Evolutionary conservation across 2,329 filamentous ascomycete species (phyloP).

Genomic region (Epichloe uncinata): DNA sequence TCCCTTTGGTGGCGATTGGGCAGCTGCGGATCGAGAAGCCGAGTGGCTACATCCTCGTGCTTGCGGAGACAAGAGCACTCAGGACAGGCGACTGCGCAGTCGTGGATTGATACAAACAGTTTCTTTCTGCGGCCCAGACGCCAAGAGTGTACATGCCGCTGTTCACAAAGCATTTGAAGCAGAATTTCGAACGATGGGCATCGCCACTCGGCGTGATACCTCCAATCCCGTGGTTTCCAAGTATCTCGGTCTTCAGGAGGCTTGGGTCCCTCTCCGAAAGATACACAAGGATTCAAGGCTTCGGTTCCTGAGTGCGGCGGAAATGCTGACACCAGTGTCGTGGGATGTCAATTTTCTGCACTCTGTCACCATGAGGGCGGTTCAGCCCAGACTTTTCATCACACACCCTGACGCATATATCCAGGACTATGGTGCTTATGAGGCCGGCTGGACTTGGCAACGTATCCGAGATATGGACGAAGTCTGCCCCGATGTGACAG

Average conservation of each 20-base stretch:
- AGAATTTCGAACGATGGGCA: conserved; percentile 33
- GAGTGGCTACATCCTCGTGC: conserved; percentile 58
- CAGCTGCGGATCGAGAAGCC: conserved; percentile 25
- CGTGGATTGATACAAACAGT: conserved; percentile 57
- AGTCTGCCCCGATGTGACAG: conserved; percentile 33
- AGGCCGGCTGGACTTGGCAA: conserved; percentile 57
- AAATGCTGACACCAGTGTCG: conserved; percentile 58
- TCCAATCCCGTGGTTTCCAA: conserved; percentile 20
- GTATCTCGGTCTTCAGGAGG: conserved; percentile 49
- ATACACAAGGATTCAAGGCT: conserved; percentile 60
- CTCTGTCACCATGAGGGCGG: conserved; percentile 60
- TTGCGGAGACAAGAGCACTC: conserved; percentile 46
- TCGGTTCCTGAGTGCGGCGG: conserved; percentile 54
- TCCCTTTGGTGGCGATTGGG: conserved; percentile 34
- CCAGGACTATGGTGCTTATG: conserved; percentile 43
- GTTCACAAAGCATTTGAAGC: conserved; percentile 49
- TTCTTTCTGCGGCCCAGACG: conserved; percentile 47
- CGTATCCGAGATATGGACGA: conserved; percentile 49
- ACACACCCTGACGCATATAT: conserved; percentile 65
- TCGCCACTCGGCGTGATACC: conserved; percentile 17
- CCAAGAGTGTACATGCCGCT: conserved; percentile 52
- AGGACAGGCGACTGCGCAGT: conserved; percentile 61
- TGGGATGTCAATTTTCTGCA: conserved; percentile 62
- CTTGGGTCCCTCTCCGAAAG: conserved; percentile 67
- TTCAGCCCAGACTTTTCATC: conserved; percentile 56